A percentile compares a stretch with the other conserved stretches of the same genome.
Conservation (phyloP, 2,329 filamentous ascomycete species). For the Penicillium sp. region DNA sequence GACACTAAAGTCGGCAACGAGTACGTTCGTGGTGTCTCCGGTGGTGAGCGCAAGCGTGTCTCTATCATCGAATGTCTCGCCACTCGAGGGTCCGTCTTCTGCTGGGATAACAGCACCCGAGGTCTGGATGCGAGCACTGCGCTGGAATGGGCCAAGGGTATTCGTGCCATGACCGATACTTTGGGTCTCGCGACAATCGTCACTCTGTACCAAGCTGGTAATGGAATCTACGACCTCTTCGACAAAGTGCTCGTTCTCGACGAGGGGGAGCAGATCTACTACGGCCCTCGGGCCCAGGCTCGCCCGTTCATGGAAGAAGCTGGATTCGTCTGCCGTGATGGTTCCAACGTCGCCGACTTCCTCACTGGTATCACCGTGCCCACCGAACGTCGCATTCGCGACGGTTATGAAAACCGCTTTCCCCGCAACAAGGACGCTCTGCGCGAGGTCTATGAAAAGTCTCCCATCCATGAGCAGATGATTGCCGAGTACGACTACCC, state of each 20-base stretch:
- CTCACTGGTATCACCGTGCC: slow-evolving; percentile 61
- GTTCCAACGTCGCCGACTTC: slow-evolving; percentile 62
- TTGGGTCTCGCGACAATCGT: slow-evolving; percentile 58
- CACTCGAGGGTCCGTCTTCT: slow-evolving; percentile 55
- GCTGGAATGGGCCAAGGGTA: slow-evolving; percentile 56
- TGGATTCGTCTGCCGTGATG: slow-evolving; percentile 59
- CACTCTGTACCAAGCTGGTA: slow-evolving; percentile 65
- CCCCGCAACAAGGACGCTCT: slow-evolving; percentile 45
- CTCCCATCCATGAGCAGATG: slow-evolving; percentile 50
- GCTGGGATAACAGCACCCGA: slow-evolving; percentile 64
- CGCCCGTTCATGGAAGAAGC: slow-evolving; percentile 60
- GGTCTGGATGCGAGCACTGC: slow-evolving; percentile 64
- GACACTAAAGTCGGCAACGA: slow-evolving; percentile 66
- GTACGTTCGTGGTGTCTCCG: slow-evolving; percentile 62
- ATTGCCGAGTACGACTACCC: slow-evolving; percentile 56
- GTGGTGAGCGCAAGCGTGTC: slow-evolving; percentile 65
- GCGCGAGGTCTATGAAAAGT: slow-evolving; percentile 50
- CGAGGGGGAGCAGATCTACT: slow-evolving; percentile 62
- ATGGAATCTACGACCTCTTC: slow-evolving; percentile 65
- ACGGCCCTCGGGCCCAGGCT: slow-evolving; percentile 57
- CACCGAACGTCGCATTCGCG: slow-evolving; percentile 44
- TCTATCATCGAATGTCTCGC: slow-evolving; percentile 63
- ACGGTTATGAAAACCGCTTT: slow-evolving; percentile 43
- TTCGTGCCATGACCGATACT: slow-evolving; percentile 62
- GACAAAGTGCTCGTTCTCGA: slow-evolving; percentile 67